Evolutionary conservation across 441 rosid genomes (phyloP), one percentile per base, ranked within the genome.

Genomic region (Eruca vesicaria): DNA sequence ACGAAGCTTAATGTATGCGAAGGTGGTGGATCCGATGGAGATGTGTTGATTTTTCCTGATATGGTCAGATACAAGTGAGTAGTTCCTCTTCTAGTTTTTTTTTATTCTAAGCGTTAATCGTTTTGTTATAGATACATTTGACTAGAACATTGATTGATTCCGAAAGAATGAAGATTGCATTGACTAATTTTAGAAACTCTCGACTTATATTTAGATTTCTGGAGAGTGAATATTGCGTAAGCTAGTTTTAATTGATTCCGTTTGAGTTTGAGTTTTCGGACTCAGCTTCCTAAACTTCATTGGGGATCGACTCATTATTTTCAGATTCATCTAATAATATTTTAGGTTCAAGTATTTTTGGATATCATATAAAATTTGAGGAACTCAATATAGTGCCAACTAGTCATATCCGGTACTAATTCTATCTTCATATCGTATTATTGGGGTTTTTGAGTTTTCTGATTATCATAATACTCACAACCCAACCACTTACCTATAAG

Each of bases 1-100:
- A 86, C 93, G 41, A 84, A 77, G 79, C 76, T 89, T 61, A 95
- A 94, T 63, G 82, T 90, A 6, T 87, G 87, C 72, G 94, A 87
- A 61, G 94, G 87, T 77, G 84, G 86, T 52, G 91, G 78, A 41
- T 90, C 88, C 16, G 88, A 86, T 19, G 99, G 98, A 48, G 98
- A 92, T 64, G 89, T 94, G 59, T 80, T 94, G 86, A 75, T 88
- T 73, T 94, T 94, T 74, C 99, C 97, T 6, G 99, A 92, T 32
- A 90, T 92, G 98, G 79, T 90, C 80, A 86, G 85, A 84, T 94
- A 88, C 89, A 88, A 86, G 98, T 95, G 68, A 84, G 92, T 12
- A n/a, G n/a, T 74, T 7, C 33, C 0, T 57, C 56, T 32, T 35
- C 33, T 41, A 29, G 6, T 48, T 48, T 43, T 56, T 48, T 45